Evolutionary conservation across 225 moss, liverwort and hornwort species (phyloP), one percentile per base, ranked within the genome.

Genomic region (Asterella californica): DNA sequence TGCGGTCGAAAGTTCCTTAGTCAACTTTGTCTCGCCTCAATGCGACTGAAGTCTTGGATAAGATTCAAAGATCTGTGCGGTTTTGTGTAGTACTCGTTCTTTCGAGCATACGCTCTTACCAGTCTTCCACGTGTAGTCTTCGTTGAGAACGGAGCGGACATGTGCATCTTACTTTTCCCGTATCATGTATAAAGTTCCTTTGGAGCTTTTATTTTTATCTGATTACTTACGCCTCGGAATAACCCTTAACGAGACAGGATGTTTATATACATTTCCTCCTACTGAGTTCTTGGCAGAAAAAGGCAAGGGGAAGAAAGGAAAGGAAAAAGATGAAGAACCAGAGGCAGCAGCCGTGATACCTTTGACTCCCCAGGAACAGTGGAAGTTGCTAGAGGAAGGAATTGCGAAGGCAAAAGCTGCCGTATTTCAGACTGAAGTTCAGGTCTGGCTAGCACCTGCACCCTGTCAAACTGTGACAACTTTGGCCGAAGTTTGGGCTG

Each of bases 391-490:
- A 19, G 89, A 94, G 73, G 89, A 88, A 45, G 82, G 82, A 30
- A 77, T 88, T 32, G 72, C 72, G 15, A 86, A 83, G 33, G 79
- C 82, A 3, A 87, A 74, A 76, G 15, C 70, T 72, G 69, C 75
- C 15, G 81, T 96, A 78, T 80, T 86, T 5, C 79, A 81, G 76
- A 84, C 78, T 79, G 91, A 90, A 81, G 84, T 86, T 66, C 87
- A 86, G 83, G 95, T 95, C 78, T 27, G 66, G 0, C 29, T 5
- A 74, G 30, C 74, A 50, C 30, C 12, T n/a, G 11, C 22, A 32
- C 22, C 9, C 27, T 32, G 0, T 52, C 37, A 37, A 36, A 34
- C 38, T 55, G 19, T 22, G 4, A 32, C 10, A 52, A 25, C 8
- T 32, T 67, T 67, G 37, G 57, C 9, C 7, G 6, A 38, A 76